A percentile compares a stretch with the other conserved stretches of the same genome.
Evolutionary conservation across 345 rosid genomes (phyloP).

Genomic region (Psidium friedrichsthalianum): DNA sequence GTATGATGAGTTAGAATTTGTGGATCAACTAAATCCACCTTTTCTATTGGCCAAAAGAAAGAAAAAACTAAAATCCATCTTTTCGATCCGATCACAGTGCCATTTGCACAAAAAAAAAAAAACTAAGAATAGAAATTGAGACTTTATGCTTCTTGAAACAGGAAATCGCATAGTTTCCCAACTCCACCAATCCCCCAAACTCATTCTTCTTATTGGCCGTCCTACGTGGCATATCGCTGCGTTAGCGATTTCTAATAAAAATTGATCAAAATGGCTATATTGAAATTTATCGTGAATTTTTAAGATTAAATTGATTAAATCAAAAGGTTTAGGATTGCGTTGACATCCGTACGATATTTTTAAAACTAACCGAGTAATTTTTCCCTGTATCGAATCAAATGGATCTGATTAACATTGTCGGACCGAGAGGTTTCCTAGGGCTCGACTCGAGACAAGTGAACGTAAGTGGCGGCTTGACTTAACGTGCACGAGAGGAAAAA

Average conservation of each 20-base stretch:
- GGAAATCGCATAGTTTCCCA: neutral
- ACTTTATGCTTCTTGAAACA: neutral
- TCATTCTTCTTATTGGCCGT: neutral
- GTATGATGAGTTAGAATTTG: neutral
- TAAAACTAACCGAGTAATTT: too few species aligned
- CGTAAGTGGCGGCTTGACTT: neutral
- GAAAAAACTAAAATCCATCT: too few species aligned
- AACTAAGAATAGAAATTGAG: neutral
- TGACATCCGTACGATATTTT: too few species aligned
- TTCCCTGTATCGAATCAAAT: neutral
- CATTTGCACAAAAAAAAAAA: neutral
- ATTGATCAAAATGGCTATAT: too few species aligned
- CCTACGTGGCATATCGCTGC: accelerated
- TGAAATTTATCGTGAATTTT: too few species aligned
- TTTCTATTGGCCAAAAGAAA: neutral
- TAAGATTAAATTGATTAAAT: too few species aligned
- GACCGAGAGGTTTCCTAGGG: neutral
- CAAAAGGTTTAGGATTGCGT: too few species aligned
- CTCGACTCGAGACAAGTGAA: neutral
- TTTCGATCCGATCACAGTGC: too few species aligned
- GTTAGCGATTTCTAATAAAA: too few species aligned
- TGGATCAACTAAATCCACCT: neutral
- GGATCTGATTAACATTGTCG: neutral
- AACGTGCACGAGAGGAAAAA: neutral
- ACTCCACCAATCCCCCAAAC: neutral